Conservation (phyloP, 176 grass and related monocot genomes). For the Paspalum vaginatum region DNA sequence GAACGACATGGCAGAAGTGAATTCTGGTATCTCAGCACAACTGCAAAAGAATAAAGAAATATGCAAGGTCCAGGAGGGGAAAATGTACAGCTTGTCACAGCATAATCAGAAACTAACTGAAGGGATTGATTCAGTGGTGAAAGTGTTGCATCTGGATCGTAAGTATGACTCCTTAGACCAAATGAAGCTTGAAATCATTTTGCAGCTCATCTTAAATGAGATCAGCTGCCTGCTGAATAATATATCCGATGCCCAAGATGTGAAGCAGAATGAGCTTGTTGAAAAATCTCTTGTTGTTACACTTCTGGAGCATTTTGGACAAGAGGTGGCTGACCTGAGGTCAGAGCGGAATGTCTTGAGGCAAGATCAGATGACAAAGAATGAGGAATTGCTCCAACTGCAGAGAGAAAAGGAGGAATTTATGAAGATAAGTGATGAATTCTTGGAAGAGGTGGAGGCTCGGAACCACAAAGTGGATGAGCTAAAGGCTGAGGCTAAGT, state of each 20-base stretch:
- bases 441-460: slow-evolving; percentile 61
- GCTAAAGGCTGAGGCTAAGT: slow-evolving; percentile 66
- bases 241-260: slow-evolving; percentile 76
- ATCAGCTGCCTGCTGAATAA: slow-evolving; percentile 59
- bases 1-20: slow-evolving; percentile 43
- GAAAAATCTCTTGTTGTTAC: slow-evolving; percentile 87
- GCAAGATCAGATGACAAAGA: slow-evolving; percentile 53
- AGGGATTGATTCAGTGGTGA: slow-evolving; percentile 58
- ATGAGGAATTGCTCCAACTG: slow-evolving; percentile 51
- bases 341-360: slow-evolving; percentile 63
- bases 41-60: slow-evolving; percentile 40
- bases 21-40: slow-evolving; percentile 33
- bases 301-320: slow-evolving; percentile 86
- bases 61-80: slow-evolving; percentile 67
- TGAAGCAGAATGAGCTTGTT: slow-evolving; percentile 71
- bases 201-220: slow-evolving; percentile 88
- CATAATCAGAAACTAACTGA: slow-evolving; percentile 68
- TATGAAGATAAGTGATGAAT: slow-evolving; percentile 53
- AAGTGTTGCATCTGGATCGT: slow-evolving; percentile 68
- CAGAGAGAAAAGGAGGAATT: slow-evolving; percentile 59
- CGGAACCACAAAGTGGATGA: slow-evolving; percentile 64
- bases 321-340: slow-evolving; percentile 74
- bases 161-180: slow-evolving; percentile 69
- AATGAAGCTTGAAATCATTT: slow-evolving; percentile 80
- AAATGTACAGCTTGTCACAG: slow-evolving; percentile 51